These are phyloP conservation scores for Fusarium buxicola DNA, from an alignment of 2,329 filamentous ascomycete species.

Conservation along the genomic window DNA sequence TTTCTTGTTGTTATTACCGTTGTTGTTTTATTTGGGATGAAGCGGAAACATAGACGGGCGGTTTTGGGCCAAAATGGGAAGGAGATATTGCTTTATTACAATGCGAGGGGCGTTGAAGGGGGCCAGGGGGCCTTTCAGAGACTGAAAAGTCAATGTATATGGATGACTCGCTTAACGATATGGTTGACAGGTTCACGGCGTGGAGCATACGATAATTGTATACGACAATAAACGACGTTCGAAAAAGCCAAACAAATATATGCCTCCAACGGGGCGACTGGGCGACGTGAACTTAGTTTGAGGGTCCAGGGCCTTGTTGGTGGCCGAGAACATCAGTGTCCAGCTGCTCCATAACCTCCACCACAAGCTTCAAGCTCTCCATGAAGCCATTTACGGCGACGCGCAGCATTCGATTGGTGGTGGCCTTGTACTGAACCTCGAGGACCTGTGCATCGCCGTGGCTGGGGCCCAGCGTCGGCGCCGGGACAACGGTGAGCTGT, in stretches of 20 bases:
- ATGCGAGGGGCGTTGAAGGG: slow-evolving; percentile 6
- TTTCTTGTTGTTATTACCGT: slow-evolving; percentile 22
- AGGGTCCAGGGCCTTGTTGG: slow-evolving; percentile 30
- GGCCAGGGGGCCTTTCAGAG: slow-evolving; percentile 1
- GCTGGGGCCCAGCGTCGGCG: slow-evolving; percentile 38
- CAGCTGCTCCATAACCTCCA: slow-evolving; percentile 91
- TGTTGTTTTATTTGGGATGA: slow-evolving; percentile 24
- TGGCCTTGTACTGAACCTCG: slow-evolving; percentile 82
- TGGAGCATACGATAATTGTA: slow-evolving; percentile 13
- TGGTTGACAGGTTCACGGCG: slow-evolving; percentile 6
- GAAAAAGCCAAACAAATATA: slow-evolving; percentile 17
- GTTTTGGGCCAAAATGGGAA: slow-evolving; percentile 15
- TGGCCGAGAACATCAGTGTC: slow-evolving; percentile 81
- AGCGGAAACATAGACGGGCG: slow-evolving; percentile 33
- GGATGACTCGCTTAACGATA: slow-evolving; percentile 9
- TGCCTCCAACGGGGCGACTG: slow-evolving; percentile 4
- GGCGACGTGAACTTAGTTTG: slow-evolving; percentile 20
- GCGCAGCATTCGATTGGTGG: slow-evolving; percentile 95
- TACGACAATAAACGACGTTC: slow-evolving; percentile 36
- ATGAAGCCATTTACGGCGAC: slow-evolving; percentile 98
- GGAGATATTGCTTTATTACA: slow-evolving; percentile 10
- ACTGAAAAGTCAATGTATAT: not conserved
- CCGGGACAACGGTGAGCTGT: slow-evolving; percentile 68
- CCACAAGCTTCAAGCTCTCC: slow-evolving; percentile 84
- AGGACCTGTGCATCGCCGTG: slow-evolving; percentile 62